A percentile compares a stretch with the other conserved stretches of the same genome.
Conservation (phyloP, 2,329 filamentous ascomycete species). For the Colletotrichum orchidophilum region DNA sequence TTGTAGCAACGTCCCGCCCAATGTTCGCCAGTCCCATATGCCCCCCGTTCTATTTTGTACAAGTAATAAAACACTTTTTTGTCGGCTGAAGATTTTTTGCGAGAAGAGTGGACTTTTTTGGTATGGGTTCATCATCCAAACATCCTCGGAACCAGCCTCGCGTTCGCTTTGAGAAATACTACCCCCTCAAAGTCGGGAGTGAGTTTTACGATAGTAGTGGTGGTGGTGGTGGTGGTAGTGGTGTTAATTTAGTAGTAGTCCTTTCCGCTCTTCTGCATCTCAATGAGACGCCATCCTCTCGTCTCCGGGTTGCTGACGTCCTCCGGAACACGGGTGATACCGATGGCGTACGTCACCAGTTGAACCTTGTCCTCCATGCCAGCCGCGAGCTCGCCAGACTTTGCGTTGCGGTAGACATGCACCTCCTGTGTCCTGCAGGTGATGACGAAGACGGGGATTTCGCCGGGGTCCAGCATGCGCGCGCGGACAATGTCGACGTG, state of each 20-base stretch:
- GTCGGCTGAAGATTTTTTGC: slow-evolving; percentile 7
- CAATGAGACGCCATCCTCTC: slow-evolving; percentile 94
- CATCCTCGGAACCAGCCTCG: slow-evolving; percentile 20
- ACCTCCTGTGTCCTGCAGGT: slow-evolving; percentile 97
- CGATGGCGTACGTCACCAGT: slow-evolving; percentile 97
- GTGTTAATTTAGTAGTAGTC: slow-evolving; percentile 71
- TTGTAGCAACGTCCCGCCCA: slow-evolving; percentile 10
- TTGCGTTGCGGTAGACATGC: slow-evolving; percentile 93
- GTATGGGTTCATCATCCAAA: slow-evolving; percentile 6
- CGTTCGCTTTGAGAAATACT: neutral
- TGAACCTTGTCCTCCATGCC: slow-evolving; percentile 99
- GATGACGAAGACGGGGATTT: slow-evolving; percentile 95
- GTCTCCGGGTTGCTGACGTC: slow-evolving; percentile 98
- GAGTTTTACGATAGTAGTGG: neutral
- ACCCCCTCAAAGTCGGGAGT: neutral
- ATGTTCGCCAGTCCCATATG: slow-evolving; percentile 30
- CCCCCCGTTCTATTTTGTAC: slow-evolving; percentile 32
- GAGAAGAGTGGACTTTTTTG: slow-evolving; percentile 10
- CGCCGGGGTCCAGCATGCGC: slow-evolving; percentile 83
- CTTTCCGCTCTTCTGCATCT: slow-evolving; percentile 97
- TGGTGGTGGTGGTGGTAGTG: neutral
- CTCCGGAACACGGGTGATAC: slow-evolving; percentile 91
- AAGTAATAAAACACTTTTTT: slow-evolving; percentile 35
- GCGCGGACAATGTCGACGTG: slow-evolving; percentile 89
- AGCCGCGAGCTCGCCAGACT: slow-evolving; percentile 87